These are phyloP conservation scores for Diaporthe vaccinii DNA, from an alignment of 2,329 filamentous ascomycete species.

Conservation along the genomic window DNA sequence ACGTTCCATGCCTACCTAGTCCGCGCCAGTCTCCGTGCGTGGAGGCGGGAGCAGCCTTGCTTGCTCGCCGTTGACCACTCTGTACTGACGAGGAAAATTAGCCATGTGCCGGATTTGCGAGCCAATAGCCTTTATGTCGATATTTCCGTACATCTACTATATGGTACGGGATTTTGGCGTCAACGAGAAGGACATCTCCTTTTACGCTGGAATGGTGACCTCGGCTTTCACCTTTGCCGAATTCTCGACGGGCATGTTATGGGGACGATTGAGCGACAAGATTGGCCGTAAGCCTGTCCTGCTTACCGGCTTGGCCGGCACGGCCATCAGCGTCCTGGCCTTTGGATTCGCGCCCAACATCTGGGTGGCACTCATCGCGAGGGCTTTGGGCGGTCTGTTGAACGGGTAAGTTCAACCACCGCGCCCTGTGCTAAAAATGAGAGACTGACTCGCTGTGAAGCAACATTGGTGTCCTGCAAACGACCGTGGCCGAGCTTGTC, in stretches of 20 bases:
- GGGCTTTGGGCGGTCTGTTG: slow-evolving; percentile 88
- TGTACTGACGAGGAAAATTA: slow-evolving; percentile 52
- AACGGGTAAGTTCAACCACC: slow-evolving; percentile 79
- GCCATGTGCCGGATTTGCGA: slow-evolving; percentile 97
- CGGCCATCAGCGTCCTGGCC: slow-evolving; percentile 89
- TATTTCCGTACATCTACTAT: slow-evolving; percentile 98
- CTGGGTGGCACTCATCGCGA: slow-evolving; percentile 85
- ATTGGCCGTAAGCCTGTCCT: slow-evolving; percentile 94
- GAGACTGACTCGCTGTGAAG: slow-evolving; percentile 56
- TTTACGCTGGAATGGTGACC: slow-evolving; percentile 96
- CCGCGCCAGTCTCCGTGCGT: not conserved
- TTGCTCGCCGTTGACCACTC: not conserved
- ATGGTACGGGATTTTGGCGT: slow-evolving; percentile 96
- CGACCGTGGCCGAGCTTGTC: slow-evolving; percentile 93
- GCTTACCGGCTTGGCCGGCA: slow-evolving; percentile 89
- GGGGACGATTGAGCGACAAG: slow-evolving; percentile 92
- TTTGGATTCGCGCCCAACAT: slow-evolving; percentile 93
- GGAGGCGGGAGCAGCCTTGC: not conserved
- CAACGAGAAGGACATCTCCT: slow-evolving; percentile 85
- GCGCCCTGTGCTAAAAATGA: slow-evolving; percentile 11
- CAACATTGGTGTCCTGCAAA: slow-evolving; percentile 95
- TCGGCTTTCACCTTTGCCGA: slow-evolving; percentile 97
- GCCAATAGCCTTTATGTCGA: slow-evolving; percentile 99
- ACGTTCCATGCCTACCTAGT: slow-evolving; percentile 45
- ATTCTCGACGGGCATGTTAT: slow-evolving; percentile 91